Evolutionary conservation across 2,329 filamentous ascomycete genomes (phyloP).

Genomic region (Penicillium crustosum): DNA sequence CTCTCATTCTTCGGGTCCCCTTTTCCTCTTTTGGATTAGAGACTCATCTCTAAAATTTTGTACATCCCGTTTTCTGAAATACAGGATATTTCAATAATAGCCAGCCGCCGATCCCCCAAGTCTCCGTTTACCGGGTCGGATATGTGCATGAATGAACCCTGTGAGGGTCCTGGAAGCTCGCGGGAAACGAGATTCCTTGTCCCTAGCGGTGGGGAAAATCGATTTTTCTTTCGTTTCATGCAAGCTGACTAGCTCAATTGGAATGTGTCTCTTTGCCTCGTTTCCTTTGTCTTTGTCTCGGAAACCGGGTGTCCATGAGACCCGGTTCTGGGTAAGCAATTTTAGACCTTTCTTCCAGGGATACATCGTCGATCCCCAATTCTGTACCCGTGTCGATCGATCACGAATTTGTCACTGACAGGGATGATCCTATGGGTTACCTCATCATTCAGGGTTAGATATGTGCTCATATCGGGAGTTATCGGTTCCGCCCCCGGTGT

Average conservation of each 20-base stretch:
- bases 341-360: constrained; percentile 7
- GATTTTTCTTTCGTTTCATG: neutral
- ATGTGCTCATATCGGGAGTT: constrained; percentile 1
- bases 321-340: neutral
- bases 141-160: constrained; percentile 11
- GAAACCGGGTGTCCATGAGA: neutral
- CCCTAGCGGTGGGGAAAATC: neutral
- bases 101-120: constrained; percentile 1
- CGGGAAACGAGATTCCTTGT: neutral
- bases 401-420: constrained; percentile 22
- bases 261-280: constrained; percentile 4
- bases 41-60: constrained; percentile 5
- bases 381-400: constrained; percentile 16
- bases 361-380: constrained; percentile 15
- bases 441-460: neutral
- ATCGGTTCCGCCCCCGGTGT: too few species aligned
- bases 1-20: constrained; percentile 16
- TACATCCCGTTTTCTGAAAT: neutral
- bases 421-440: constrained; percentile 15
- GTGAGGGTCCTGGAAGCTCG: constrained; percentile 4
- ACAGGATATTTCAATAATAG: constrained; percentile 8
- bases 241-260: neutral
- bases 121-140: constrained; percentile 13
- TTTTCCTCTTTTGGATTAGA: constrained; percentile 1
- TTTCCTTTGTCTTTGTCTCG: constrained; percentile 5